A percentile compares a stretch with the other conserved stretches of the same genome.
These are phyloP conservation scores for Uncinocarpus reesii DNA, from an alignment of 2,329 filamentous ascomycete species.

Conservation along the genomic window DNA sequence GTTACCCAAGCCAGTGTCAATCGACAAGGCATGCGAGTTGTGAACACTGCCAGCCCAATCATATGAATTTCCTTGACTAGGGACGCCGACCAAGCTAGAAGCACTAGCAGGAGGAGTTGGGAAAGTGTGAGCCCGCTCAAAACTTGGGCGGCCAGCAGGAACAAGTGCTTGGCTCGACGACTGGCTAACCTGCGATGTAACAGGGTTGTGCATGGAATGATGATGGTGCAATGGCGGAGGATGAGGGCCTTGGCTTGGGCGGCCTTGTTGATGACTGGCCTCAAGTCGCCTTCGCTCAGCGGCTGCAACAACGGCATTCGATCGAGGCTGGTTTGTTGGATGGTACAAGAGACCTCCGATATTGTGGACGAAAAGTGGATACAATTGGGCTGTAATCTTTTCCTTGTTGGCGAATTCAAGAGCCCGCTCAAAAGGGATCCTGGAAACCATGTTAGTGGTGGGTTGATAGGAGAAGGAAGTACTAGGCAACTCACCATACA, in stretches of 20 bases:
- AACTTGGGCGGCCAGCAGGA: slow-evolving; percentile 52
- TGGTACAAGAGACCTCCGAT: slow-evolving; percentile 91
- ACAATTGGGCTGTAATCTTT: slow-evolving; percentile 91
- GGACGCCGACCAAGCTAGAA: slow-evolving; percentile 73
- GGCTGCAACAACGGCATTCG: slow-evolving; percentile 78
- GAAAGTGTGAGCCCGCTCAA: slow-evolving; percentile 85
- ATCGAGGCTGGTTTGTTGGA: slow-evolving; percentile 67
- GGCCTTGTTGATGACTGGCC: slow-evolving; percentile 41
- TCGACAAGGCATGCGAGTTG: slow-evolving; percentile 61
- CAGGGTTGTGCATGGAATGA: slow-evolving; percentile 54
- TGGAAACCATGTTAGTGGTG: slow-evolving; percentile 29
- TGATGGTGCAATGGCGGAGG: slow-evolving; percentile 52
- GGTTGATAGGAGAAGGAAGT: neutral
- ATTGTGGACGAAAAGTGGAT: slow-evolving; percentile 94
- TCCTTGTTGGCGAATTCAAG: slow-evolving; percentile 98
- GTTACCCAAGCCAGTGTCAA: slow-evolving; percentile 69
- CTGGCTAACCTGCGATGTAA: slow-evolving; percentile 54
- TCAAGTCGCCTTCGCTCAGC: slow-evolving; percentile 66
- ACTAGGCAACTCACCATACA: slow-evolving; percentile 59
- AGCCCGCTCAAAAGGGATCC: slow-evolving; percentile 97
- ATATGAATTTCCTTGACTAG: slow-evolving; percentile 61
- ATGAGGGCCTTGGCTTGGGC: slow-evolving; percentile 57
- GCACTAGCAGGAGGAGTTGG: slow-evolving; percentile 87
- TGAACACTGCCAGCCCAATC: slow-evolving; percentile 60
- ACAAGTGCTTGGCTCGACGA: slow-evolving; percentile 51